Conservation (phyloP, 2,329 filamentous ascomycete species). For the Bipolaris sorokiniana region DNA sequence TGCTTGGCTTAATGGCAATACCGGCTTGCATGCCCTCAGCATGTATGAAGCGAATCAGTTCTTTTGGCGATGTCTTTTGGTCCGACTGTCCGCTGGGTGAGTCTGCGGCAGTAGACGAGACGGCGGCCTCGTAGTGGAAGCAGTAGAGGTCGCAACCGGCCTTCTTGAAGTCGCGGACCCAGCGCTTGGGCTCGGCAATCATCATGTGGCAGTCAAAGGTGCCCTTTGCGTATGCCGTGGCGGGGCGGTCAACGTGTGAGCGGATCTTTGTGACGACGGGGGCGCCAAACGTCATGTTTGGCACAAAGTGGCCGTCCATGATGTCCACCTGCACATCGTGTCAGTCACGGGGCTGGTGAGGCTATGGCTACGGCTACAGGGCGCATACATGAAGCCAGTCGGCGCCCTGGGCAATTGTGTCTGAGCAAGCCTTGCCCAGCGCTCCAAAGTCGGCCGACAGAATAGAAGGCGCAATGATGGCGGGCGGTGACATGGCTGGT, state of each 20-base stretch:
- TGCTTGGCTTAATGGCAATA: conserved; percentile 94
- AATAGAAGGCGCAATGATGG: conserved; percentile 98
- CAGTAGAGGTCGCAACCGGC: conserved; percentile 99
- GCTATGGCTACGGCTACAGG: conserved; percentile 1
- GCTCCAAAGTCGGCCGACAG: conserved; percentile 94
- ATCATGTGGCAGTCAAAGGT: conserved; percentile 99
- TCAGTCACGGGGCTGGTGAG: conserved; percentile 50
- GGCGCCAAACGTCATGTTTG: conserved; percentile 96
- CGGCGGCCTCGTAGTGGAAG: conserved; percentile 98
- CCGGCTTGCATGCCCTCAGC: conserved; percentile 85
- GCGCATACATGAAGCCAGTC: conserved; percentile 55
- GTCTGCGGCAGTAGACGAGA: conserved; percentile 81
- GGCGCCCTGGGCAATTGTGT: conserved; percentile 83
- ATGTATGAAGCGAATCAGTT: conserved; percentile 90
- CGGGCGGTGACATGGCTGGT: conserved; percentile 77
- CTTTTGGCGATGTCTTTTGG: conserved; percentile 77
- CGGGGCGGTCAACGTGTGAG: conserved; percentile 78
- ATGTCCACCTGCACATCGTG: conserved; percentile 97
- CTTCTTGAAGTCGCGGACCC: conserved; percentile 93
- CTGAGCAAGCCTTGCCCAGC: conserved; percentile 83
- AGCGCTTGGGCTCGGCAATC: conserved; percentile 99
- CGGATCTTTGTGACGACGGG: conserved; percentile 96
- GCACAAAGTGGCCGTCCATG: conserved; percentile 98
- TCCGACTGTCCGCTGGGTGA: conserved; percentile 73
- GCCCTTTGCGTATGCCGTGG: conserved; percentile 73